phyloP scores from a whole-genome alignment of 2,329 filamentous ascomycete genomes.

The Didymellaceae sp. region DNA sequence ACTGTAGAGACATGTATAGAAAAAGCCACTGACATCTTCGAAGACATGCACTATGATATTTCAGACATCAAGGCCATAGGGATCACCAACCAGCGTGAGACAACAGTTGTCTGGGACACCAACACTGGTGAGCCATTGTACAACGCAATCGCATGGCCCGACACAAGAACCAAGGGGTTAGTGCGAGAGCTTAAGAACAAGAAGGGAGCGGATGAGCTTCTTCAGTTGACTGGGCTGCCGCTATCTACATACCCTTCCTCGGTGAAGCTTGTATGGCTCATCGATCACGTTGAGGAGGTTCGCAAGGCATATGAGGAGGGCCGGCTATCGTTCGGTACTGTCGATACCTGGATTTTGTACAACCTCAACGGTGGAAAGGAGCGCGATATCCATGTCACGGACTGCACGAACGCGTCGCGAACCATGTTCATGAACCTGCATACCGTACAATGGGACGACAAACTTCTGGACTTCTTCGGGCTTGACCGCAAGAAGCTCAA shows the following conservation, averaged over 20 bases:
- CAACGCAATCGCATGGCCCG: conserved; percentile 87
- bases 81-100: conserved; percentile 91
- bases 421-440: conserved; percentile 84
- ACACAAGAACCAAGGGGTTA: conserved; percentile 78
- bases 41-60: conserved; percentile 69
- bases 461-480: conserved; percentile 78
- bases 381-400: conserved; percentile 77
- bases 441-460: conserved; percentile 79
- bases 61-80: conserved; percentile 78
- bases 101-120: conserved; percentile 83
- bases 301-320: conserved; percentile 77
- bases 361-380: conserved; percentile 76
- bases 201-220: conserved; percentile 71
- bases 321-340: conserved; percentile 81
- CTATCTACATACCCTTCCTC: conserved; percentile 88
- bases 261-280: conserved; percentile 83
- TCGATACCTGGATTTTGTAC: conserved; percentile 89
- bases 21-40: conserved; percentile 73
- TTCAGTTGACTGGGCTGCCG: conserved; percentile 77
- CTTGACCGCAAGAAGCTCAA: conserved; percentile 74
- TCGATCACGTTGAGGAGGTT: conserved; percentile 73
- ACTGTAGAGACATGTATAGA: conserved; percentile 83
- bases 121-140: conserved; percentile 79
- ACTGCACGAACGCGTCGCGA: conserved; percentile 84
- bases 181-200: conserved; percentile 77